phyloP scores from a whole-genome alignment of 805 yeast genomes.

The Metschnikowia drakensbergensis region DNA sequence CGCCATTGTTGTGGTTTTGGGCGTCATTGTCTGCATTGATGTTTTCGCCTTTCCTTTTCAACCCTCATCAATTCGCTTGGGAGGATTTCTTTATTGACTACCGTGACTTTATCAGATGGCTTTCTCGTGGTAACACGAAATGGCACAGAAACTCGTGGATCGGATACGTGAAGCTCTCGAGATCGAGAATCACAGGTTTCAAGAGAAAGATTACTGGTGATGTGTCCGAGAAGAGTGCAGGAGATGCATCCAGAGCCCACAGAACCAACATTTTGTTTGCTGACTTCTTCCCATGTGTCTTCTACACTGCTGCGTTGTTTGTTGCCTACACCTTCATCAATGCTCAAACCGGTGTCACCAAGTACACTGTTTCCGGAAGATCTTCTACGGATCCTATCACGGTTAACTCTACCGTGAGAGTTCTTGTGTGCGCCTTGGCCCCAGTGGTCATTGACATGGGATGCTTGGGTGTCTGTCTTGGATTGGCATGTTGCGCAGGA shows the following conservation, averaged over 20 bases:
- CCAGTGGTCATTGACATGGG: constrained; percentile 92
- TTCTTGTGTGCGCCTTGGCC: constrained; percentile 76
- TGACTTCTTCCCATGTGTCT: constrained; percentile 70
- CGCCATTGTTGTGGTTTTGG: constrained; percentile 65
- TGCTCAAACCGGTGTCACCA: constrained; percentile 78
- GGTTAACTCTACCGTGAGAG: constrained; percentile 70
- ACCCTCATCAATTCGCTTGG: constrained; percentile 73
- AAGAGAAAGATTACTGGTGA: constrained; percentile 70
- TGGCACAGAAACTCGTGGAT: constrained; percentile 91
- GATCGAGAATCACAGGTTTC: constrained; percentile 91
- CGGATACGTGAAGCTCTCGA: constrained; percentile 71
- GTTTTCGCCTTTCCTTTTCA: constrained; percentile 68
- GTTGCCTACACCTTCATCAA: constrained; percentile 77
- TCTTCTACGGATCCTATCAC: constrained; percentile 34
- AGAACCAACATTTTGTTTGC: constrained; percentile 74
- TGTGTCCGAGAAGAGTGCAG: constrained; percentile 61
- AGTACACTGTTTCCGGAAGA: constrained; percentile 29
- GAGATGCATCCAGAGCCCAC: constrained; percentile 72
- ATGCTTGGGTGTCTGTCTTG: constrained; percentile 70
- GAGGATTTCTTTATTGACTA: constrained; percentile 70
- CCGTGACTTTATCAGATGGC: constrained; percentile 49
- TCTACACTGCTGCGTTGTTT: constrained; percentile 67
- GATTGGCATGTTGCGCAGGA: constrained; percentile 94
- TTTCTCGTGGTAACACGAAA: constrained; percentile 82
- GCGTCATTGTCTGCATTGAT: constrained; percentile 61